Percentiles rank a stretch among this genome's conserved stretches.
Conservation (phyloP, 2,329 filamentous ascomycete species). For the Trichophyton rubrum region DNA sequence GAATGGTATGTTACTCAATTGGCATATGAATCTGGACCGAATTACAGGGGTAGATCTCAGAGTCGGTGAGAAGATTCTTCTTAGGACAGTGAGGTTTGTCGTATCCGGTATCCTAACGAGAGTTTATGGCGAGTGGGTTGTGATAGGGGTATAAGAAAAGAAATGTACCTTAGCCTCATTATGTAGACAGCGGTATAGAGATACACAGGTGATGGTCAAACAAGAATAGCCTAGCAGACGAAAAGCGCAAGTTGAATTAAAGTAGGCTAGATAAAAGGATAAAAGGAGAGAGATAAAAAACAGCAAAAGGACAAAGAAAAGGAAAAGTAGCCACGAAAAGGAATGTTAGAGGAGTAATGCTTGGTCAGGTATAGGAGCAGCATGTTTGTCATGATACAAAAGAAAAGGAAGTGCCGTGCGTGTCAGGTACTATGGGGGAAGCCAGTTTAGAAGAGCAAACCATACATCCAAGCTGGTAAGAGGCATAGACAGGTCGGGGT, state of each 20-base stretch:
- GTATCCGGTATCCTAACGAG: background rate
- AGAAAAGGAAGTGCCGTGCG: background rate
- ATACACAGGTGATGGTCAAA: background rate
- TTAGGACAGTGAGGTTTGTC: background rate
- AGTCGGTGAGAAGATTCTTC: background rate
- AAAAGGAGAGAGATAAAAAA: background rate
- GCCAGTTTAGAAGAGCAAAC: background rate
- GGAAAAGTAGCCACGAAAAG: background rate
- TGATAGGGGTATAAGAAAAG: background rate
- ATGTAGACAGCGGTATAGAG: background rate
- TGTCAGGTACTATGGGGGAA: background rate
- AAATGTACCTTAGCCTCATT: background rate
- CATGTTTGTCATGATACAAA: background rate
- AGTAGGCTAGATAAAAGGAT: background rate
- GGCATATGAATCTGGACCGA: background rate
- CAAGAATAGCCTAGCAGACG: background rate
- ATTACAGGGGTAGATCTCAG: background rate
- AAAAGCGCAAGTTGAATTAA: background rate
- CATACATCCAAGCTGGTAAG: background rate
- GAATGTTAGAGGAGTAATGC: background rate
- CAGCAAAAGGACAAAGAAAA: background rate
- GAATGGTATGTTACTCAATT: background rate
- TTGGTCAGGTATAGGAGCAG: background rate
- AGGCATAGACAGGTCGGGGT: background rate
- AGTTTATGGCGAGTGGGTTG: background rate